A percentile compares a stretch with the other conserved stretches of the same genome.
Conservation (phyloP, 2,329 filamentous ascomycete species). For the Colletotrichum karsti region DNA sequence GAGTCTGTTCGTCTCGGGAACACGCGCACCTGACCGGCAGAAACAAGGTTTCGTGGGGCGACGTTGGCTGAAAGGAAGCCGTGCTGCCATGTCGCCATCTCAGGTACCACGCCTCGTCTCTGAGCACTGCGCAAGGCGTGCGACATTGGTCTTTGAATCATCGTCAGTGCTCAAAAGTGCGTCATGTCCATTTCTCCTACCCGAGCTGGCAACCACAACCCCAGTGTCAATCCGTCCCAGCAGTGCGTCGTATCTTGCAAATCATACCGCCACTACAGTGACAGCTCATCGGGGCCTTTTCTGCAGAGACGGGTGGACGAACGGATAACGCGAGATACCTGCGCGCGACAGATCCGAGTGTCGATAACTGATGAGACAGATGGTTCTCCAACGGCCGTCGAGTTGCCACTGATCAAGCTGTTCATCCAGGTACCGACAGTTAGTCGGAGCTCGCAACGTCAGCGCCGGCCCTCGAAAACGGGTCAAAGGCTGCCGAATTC, state of each 20-base stretch:
- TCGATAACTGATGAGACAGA: conserved; percentile 1
- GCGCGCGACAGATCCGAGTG: conserved; percentile 18
- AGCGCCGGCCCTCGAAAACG: conserved; percentile 44
- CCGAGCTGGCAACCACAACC: background rate
- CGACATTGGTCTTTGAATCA: background rate
- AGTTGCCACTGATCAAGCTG: background rate
- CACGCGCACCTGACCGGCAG: background rate
- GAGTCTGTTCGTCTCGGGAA: background rate
- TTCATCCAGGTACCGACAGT: background rate
- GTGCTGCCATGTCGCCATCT: conserved; percentile 7
- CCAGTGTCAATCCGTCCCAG: background rate
- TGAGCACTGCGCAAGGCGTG: background rate
- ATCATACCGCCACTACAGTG: background rate
- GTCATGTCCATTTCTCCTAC: background rate
- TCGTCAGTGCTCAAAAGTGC: conserved; percentile 6
- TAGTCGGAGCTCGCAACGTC: conserved; percentile 15
- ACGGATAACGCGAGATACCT: conserved; percentile 17
- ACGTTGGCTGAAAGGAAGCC: background rate
- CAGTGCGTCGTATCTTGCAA: background rate
- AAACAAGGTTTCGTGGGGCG: conserved; percentile 17
- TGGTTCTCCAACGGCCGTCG: background rate
- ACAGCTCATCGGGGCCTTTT: conserved; percentile 26
- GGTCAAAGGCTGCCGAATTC: conserved; percentile 20
- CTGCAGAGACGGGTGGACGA: too few species aligned
- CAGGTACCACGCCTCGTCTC: conserved; percentile 7